phyloP scores from a whole-genome alignment of 164 flowering plant species.

The Aristolochia fimbriata region DNA sequence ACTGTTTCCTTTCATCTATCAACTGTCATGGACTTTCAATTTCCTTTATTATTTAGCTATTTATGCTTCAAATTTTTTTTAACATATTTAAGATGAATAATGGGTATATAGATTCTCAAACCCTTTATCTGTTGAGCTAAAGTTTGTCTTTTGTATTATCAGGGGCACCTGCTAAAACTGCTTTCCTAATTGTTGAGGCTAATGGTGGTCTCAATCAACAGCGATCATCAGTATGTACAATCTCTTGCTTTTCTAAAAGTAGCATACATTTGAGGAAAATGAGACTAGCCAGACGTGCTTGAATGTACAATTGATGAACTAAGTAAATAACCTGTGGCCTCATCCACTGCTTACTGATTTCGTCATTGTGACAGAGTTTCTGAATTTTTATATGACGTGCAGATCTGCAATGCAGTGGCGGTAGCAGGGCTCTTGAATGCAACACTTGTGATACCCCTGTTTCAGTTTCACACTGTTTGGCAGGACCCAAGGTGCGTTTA shows the following conservation, averaged over 20 bases:
- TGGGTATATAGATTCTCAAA: too few relatives aligned
- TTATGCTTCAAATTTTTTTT: too few relatives aligned
- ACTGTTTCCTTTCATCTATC: too few relatives aligned
- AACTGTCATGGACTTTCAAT: too few relatives aligned
- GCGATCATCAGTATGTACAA: conserved; percentile 65
- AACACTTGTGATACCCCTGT: conserved; percentile 52
- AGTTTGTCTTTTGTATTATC: conserved; percentile 13
- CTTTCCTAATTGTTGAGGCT: conserved; percentile 79
- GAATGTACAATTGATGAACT: neutral
- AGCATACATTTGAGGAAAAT: too few relatives aligned
- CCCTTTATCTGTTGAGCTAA: neutral
- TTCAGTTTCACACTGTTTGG: conserved; percentile 59
- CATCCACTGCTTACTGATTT: neutral
- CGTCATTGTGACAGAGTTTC: too few relatives aligned
- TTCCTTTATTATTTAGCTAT: too few relatives aligned
- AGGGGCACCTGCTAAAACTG: conserved; percentile 30
- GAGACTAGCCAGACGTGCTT: too few relatives aligned
- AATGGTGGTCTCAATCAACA: conserved; percentile 98
- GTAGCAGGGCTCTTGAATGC: conserved; percentile 77
- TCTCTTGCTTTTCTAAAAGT: neutral
- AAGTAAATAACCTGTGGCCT: neutral
- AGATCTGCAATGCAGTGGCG: conserved; percentile 93
- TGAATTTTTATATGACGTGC: conserved; percentile 10
- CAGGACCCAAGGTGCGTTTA: conserved; percentile 48
- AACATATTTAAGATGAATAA: too few relatives aligned